A percentile compares a stretch with the other conserved stretches of the same genome.
These are phyloP conservation scores for Acmispon strigosus DNA, from an alignment of 306 rosid genomes.

Conservation along the genomic window DNA sequence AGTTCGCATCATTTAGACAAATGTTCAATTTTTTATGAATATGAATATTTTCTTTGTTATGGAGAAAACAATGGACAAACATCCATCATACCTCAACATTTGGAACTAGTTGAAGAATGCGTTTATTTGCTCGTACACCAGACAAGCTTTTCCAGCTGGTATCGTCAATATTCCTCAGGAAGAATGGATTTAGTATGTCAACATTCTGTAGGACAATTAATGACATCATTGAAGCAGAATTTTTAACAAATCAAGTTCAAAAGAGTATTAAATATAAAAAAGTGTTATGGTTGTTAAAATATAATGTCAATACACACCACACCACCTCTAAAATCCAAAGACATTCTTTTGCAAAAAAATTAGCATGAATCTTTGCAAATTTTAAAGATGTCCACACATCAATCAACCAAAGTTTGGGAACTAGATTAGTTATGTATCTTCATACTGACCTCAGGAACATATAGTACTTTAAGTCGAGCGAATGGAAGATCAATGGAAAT, in stretches of 20 bases:
- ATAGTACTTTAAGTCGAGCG: slow-evolving; percentile 27
- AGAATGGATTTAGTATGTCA: slow-evolving; percentile 40
- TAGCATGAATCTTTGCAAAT: not conserved
- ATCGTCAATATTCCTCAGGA: slow-evolving; percentile 30
- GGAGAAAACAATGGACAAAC: not conserved
- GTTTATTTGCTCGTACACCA: slow-evolving; percentile 40
- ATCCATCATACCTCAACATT: slow-evolving; percentile 35
- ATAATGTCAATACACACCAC: not conserved
- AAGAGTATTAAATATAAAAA: not conserved
- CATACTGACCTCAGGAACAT: slow-evolving; percentile 42
- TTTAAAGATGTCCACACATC: not conserved
- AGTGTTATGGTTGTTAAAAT: not conserved
- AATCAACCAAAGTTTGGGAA: not conserved
- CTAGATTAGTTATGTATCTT: not conserved
- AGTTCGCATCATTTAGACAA: not conserved
- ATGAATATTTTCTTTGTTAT: not conserved
- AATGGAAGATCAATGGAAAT: slow-evolving; percentile 43
- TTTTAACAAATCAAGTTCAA: not conserved
- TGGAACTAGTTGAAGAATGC: slow-evolving; percentile 40
- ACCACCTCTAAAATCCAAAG: not conserved
- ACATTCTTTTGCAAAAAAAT: not conserved
- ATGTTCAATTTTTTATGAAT: not conserved
- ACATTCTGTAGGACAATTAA: slow-evolving; percentile 24
- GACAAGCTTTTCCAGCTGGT: slow-evolving; percentile 55
- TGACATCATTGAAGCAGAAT: not conserved